These are phyloP conservation scores for Aspergillus sp. DNA, from an alignment of 2,329 filamentous ascomycete species.

Conservation along the genomic window DNA sequence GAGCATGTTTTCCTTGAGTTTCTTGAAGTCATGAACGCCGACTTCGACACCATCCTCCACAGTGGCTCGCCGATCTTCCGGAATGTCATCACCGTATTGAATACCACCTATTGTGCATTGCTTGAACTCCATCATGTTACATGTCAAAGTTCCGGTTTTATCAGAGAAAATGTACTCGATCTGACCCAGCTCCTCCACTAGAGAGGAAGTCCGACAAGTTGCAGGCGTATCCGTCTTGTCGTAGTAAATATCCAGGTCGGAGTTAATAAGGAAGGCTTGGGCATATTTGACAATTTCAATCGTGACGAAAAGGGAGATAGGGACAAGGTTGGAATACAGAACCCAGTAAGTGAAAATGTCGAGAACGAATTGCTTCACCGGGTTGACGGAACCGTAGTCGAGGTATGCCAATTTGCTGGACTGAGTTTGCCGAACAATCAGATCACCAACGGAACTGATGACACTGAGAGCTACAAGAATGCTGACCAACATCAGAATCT, in stretches of 20 bases:
- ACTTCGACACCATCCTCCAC: slow-evolving; percentile 72
- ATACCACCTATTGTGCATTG: slow-evolving; percentile 90
- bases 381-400: slow-evolving; percentile 57
- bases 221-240: slow-evolving; percentile 92
- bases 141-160: slow-evolving; percentile 96
- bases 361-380: slow-evolving; percentile 78
- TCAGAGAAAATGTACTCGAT: slow-evolving; percentile 99
- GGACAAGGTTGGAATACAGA: slow-evolving; percentile 90
- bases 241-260: slow-evolving; percentile 96
- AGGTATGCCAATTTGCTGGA: slow-evolving; percentile 67
- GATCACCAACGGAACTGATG: slow-evolving; percentile 84
- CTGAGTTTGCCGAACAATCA: slow-evolving; percentile 68
- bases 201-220: slow-evolving; percentile 89
- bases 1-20: slow-evolving; percentile 64
- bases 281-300: slow-evolving; percentile 98
- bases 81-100: slow-evolving; percentile 87
- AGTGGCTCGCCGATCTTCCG: slow-evolving; percentile 80
- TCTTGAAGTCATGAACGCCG: slow-evolving; percentile 80
- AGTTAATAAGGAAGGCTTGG: slow-evolving; percentile 96
- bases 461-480: slow-evolving; percentile 82
- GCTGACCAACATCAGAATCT: slow-evolving; percentile 83
- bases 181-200: slow-evolving; percentile 96
- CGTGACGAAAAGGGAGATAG: slow-evolving; percentile 96
- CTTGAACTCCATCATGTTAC: slow-evolving; percentile 98
- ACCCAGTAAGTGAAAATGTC: slow-evolving; percentile 99